Percentiles rank a stretch among this genome's conserved stretches.
phyloP scores from a whole-genome alignment of 2,329 filamentous ascomycete genomes.

The Tothia fuscella region DNA sequence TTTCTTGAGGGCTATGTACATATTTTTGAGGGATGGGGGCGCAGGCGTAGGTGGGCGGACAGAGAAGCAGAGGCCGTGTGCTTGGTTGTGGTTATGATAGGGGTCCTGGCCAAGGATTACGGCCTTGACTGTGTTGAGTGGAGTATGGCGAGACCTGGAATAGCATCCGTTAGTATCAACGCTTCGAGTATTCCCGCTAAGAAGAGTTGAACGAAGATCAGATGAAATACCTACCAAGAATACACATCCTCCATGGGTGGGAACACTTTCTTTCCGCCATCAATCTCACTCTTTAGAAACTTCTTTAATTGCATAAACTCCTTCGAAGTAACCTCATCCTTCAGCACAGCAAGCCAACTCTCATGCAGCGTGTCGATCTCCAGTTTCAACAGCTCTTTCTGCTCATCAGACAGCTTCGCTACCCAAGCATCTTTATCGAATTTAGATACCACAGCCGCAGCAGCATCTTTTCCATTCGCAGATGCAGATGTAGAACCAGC shows the following conservation, averaged over 20 bases:
- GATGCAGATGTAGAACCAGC: slow-evolving; percentile 19
- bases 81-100: slow-evolving; percentile 92
- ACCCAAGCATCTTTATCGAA: slow-evolving; percentile 92
- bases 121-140: slow-evolving; percentile 75
- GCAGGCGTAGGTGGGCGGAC: slow-evolving; percentile 80
- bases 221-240: slow-evolving; percentile 56
- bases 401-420: slow-evolving; percentile 64
- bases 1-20: slow-evolving; percentile 76
- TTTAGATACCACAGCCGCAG: slow-evolving; percentile 29
- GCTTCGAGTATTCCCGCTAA: neutral
- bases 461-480: slow-evolving; percentile 16
- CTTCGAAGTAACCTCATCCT: slow-evolving; percentile 67
- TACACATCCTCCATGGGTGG: slow-evolving; percentile 85
- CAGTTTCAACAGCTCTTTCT: slow-evolving; percentile 68
- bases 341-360: slow-evolving; percentile 80
- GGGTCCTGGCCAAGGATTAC: slow-evolving; percentile 95
- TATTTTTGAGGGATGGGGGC: slow-evolving; percentile 84
- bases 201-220: neutral
- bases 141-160: slow-evolving; percentile 87
- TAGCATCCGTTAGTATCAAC: neutral
- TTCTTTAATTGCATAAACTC: slow-evolving; percentile 81
- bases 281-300: slow-evolving; percentile 70
- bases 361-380: slow-evolving; percentile 89
- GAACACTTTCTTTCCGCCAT: slow-evolving; percentile 65
- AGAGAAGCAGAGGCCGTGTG: slow-evolving; percentile 91